Evolutionary conservation across 2,329 filamentous ascomycete species (phyloP).

Genomic region (Teratosphaeriaceae sp.): DNA sequence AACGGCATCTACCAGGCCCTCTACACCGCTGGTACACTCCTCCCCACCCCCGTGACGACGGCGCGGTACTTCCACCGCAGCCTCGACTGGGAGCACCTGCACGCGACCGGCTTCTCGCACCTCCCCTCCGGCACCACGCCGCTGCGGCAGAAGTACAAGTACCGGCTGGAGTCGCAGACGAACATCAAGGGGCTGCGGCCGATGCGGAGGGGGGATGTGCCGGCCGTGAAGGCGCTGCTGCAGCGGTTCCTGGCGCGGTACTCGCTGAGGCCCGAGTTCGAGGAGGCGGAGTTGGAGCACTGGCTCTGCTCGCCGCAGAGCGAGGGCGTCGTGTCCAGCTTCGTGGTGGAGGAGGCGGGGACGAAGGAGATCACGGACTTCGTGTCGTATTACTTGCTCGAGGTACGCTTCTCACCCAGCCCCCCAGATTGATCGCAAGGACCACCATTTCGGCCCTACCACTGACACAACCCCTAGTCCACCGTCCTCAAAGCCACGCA

Average conservation of each 20-base stretch:
- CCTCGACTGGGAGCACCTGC: conserved; percentile 92
- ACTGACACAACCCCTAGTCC: conserved; percentile 49
- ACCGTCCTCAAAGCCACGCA: conserved; percentile 72
- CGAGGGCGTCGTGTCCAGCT: conserved; percentile 88
- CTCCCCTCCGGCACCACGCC: conserved; percentile 79
- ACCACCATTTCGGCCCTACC: neutral
- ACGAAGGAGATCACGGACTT: conserved; percentile 97
- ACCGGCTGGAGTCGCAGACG: conserved; percentile 65
- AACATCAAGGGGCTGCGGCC: conserved; percentile 67
- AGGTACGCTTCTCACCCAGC: too few relatives aligned
- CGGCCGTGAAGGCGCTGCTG: conserved; percentile 66
- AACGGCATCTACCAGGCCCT: conserved; percentile 88
- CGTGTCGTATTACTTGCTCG: conserved; percentile 92
- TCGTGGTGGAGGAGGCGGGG: conserved; percentile 70
- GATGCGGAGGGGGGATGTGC: conserved; percentile 74
- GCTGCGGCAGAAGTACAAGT: conserved; percentile 77
- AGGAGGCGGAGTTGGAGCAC: conserved; percentile 73
- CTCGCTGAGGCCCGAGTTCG: conserved; percentile 77
- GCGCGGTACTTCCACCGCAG: conserved; percentile 94
- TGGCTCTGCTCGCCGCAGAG: conserved; percentile 71
- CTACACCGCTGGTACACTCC: conserved; percentile 85
- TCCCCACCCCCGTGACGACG: conserved; percentile 86
- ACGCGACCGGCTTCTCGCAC: conserved; percentile 89
- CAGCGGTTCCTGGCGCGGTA: conserved; percentile 72
- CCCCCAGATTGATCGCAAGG: too few relatives aligned